Evolutionary conservation across 2,329 filamentous ascomycete genomes (phyloP).

Genomic region (Pochonia chlamydosporia): DNA sequence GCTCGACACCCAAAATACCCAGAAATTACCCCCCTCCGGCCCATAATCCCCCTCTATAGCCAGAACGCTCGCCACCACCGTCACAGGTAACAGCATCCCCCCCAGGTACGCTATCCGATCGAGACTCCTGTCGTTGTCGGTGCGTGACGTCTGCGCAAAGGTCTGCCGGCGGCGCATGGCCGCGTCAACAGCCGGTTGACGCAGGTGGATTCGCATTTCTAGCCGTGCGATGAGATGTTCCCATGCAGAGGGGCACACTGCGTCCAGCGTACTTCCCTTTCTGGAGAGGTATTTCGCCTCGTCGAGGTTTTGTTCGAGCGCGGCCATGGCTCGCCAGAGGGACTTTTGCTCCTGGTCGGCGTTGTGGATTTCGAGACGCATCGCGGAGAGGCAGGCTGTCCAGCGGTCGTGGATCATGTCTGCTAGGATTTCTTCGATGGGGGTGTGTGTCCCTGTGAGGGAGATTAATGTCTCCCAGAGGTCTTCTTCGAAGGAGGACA

Average conservation of each 20-base stretch:
- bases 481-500: conserved; percentile 3
- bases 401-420: conserved; percentile 21
- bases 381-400: conserved; percentile 14
- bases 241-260: not conserved
- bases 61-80: conserved; percentile 40
- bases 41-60: conserved; percentile 40
- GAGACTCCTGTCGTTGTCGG: conserved; percentile 33
- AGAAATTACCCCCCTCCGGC: conserved; percentile 36
- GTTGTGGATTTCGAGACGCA: not conserved
- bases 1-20: conserved; percentile 42
- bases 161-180: not conserved
- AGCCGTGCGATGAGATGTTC: not conserved
- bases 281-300: not conserved
- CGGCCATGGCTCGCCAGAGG: conserved; percentile 1
- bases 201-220: not conserved
- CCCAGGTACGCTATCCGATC: conserved; percentile 45
- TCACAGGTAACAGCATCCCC: conserved; percentile 41
- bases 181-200: not conserved
- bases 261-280: not conserved
- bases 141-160: conserved; percentile 8
- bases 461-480: conserved; percentile 3
- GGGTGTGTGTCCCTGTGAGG: not conserved
- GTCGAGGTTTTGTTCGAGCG: conserved; percentile 18
- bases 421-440: conserved; percentile 12
- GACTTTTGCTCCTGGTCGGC: not conserved